Evolutionary conservation across 2,329 filamentous ascomycete genomes (phyloP).

Genomic region (Diaporthe citri): DNA sequence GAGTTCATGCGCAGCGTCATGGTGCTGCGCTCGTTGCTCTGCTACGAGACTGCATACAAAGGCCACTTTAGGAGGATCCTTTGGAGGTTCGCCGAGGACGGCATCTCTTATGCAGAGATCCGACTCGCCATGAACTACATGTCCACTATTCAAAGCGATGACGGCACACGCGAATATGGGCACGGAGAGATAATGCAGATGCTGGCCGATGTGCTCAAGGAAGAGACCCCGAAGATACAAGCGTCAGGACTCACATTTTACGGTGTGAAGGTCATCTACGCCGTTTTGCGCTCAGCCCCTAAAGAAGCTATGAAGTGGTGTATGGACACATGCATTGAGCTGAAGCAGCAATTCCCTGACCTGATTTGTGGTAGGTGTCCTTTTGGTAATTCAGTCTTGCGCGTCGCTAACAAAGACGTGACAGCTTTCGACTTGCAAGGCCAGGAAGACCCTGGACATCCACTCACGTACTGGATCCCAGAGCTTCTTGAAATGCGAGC

Average conservation of each 20-base stretch:
- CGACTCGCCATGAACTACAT: slow-evolving; percentile 52
- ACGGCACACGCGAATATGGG: neutral
- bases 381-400: too few species aligned
- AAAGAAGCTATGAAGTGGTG: slow-evolving; percentile 10
- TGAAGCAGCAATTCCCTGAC: slow-evolving; percentile 16
- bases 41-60: slow-evolving; percentile 67
- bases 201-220: neutral
- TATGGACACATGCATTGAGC: slow-evolving; percentile 9
- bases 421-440: slow-evolving; percentile 70
- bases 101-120: slow-evolving; percentile 71
- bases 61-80: slow-evolving; percentile 67
- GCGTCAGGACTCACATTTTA: neutral
- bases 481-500: slow-evolving; percentile 62
- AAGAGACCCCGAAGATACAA: slow-evolving; percentile 16
- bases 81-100: slow-evolving; percentile 66
- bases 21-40: slow-evolving; percentile 70
- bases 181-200: slow-evolving; percentile 7
- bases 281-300: neutral
- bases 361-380: neutral
- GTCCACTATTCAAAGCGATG: slow-evolving; percentile 1
- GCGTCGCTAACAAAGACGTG: neutral
- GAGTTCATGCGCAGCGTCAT: neutral
- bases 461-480: slow-evolving; percentile 61
- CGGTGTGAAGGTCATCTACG: slow-evolving; percentile 6
- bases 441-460: slow-evolving; percentile 66